Evolutionary conservation across 257 asterid species (phyloP), one percentile per base, ranked within the genome.

Genomic region (Verbascum thapsus): DNA sequence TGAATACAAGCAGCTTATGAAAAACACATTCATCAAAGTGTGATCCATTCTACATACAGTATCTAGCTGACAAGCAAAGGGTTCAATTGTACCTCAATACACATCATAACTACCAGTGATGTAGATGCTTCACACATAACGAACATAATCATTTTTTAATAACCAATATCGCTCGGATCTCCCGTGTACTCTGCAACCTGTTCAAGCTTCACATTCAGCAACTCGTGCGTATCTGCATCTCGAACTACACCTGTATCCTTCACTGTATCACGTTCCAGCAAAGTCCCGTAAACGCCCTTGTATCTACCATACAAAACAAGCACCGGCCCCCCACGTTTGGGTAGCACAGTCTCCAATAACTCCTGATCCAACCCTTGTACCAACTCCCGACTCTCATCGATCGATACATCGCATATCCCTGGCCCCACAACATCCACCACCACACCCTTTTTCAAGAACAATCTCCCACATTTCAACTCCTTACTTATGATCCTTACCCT

Each of bases 101-200:
- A 43, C 69, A 58, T n/a, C n/a, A n/a, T n/a, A n/a, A n/a, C n/a
- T 41, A 70, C 49, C 58, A 13, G 19, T 22, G n/a, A n/a, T n/a
- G n/a, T n/a, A n/a, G n/a, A 52, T 38, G n/a, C n/a, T n/a, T n/a
- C n/a, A n/a, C n/a, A n/a, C n/a, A n/a, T n/a, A n/a, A n/a, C n/a
- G n/a, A n/a, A n/a, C n/a, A n/a, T n/a, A n/a, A n/a, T n/a, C n/a
- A n/a, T n/a, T n/a, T n/a, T n/a, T 81, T 74, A 92, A 55, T 85
- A 87, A 35, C 90, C 96, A 67, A 92, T 70, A 44, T 89, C 78
- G 53, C 86, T 82, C 2, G 95, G 97, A 76, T 92, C 99, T 22
- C 99, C 99, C 0, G 78, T 70, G 73, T 74, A 92, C 81, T 92
- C 99, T 0, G 99, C 97, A 66, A 92, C 76, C 76, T 92, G 94